Percentiles rank a stretch among this genome's conserved stretches.
These are phyloP conservation scores for Trichosporon ovoides DNA, from an alignment of 1,284 basidiomycete species.

Conservation along the genomic window DNA sequence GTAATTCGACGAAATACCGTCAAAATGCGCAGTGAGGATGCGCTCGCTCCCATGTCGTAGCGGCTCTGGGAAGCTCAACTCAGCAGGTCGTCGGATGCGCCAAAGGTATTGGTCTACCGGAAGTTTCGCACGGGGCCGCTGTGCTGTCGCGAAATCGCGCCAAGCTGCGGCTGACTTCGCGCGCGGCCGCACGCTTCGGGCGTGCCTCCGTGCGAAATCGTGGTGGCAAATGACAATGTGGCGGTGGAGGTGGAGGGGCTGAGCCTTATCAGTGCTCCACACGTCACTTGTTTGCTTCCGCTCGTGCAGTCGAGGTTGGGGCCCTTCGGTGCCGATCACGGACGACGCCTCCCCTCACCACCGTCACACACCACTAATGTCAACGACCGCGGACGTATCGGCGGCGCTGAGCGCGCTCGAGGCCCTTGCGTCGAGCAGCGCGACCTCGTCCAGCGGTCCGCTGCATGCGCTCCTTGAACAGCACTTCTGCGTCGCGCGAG, in stretches of 20 bases:
- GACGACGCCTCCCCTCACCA: not conserved
- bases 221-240: not conserved
- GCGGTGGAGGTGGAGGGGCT: not conserved
- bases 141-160: too few species aligned
- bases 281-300: not conserved
- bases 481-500: constrained; percentile 57
- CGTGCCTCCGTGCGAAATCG: too few species aligned
- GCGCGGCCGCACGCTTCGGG: too few species aligned
- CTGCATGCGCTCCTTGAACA: constrained; percentile 63
- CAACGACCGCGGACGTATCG: constrained; percentile 30
- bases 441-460: constrained; percentile 59
- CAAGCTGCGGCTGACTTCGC: too few species aligned
- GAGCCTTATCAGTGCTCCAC: not conserved
- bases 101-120: too few species aligned
- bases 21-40: too few species aligned
- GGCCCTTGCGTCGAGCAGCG: constrained; percentile 53
- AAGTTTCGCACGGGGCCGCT: too few species aligned
- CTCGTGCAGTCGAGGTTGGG: not conserved
- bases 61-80: too few species aligned
- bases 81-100: too few species aligned
- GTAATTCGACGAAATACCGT: too few species aligned
- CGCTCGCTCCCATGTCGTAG: too few species aligned
- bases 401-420: constrained; percentile 37
- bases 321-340: not conserved
- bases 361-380: constrained; percentile 7